phyloP scores from a whole-genome alignment of 306 rosid species.

The Rosa chinensis region DNA sequence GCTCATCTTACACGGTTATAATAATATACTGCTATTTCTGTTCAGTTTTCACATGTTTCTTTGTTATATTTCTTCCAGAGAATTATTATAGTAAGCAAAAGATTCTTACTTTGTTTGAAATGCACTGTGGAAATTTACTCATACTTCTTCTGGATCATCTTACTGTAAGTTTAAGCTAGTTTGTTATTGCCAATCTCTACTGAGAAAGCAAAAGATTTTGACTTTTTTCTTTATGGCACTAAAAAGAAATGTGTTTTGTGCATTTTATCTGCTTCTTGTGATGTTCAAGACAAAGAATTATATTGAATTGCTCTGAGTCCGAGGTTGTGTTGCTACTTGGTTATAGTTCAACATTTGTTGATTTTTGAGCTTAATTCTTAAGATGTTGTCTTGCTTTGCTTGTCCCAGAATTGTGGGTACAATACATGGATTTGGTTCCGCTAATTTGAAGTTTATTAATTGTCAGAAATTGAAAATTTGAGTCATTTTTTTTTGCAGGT shows the following conservation, averaged over 20 bases:
- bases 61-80: not conserved
- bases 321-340: not conserved
- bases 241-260: not conserved
- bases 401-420: not conserved
- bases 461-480: constrained; percentile 4
- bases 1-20: constrained; percentile 6
- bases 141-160: not conserved
- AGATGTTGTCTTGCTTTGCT: not conserved
- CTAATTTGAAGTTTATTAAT: not conserved
- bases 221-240: not conserved
- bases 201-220: not conserved
- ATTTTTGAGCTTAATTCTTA: not conserved
- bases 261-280: not conserved
- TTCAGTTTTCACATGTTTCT: not conserved
- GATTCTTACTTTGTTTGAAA: not conserved
- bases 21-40: not conserved
- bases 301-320: not conserved
- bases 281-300: not conserved
- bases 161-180: not conserved
- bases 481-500: constrained; percentile 41
- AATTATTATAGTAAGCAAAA: not conserved
- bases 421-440: not conserved
- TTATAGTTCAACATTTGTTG: not conserved
- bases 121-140: not conserved
- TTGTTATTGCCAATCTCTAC: not conserved